phyloP scores from a whole-genome alignment of 2,329 filamentous ascomycete genomes.

The Balansia obtecta region DNA sequence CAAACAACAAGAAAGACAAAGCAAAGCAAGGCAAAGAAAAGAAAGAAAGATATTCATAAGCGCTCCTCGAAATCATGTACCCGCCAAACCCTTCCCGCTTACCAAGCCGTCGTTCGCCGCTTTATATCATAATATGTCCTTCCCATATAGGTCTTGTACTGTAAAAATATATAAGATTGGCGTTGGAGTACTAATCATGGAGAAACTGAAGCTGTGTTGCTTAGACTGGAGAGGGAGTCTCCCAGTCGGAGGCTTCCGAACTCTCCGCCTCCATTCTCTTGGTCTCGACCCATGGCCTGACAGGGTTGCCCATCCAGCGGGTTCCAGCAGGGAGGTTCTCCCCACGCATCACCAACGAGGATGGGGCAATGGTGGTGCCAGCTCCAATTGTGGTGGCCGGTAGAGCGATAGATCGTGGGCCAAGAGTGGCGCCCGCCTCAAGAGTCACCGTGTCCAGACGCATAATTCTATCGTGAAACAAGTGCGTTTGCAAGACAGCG shows the following conservation, averaged over 20 bases:
- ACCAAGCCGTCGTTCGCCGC: not conserved
- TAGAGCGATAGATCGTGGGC: constrained; percentile 9
- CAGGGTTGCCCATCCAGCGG: constrained; percentile 11
- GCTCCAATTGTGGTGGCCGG: constrained; percentile 10
- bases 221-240: not conserved
- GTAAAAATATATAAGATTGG: not conserved
- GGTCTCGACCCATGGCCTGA: constrained; percentile 9
- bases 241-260: constrained; percentile 4
- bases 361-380: constrained; percentile 10
- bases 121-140: not conserved
- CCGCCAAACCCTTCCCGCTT: not conserved
- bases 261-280: constrained; percentile 1
- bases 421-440: constrained; percentile 10
- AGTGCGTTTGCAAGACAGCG: constrained; percentile 11
- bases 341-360: constrained; percentile 12
- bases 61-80: not conserved
- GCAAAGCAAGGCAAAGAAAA: too few species aligned
- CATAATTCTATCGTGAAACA: constrained; percentile 14
- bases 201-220: not conserved
- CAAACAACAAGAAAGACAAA: not conserved
- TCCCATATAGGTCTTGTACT: not conserved
- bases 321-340: constrained; percentile 11
- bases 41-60: too few species aligned
- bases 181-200: not conserved
- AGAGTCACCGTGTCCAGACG: constrained; percentile 11